Conservation (phyloP, 345 rosid genomes). For the Clausena lansium region DNA sequence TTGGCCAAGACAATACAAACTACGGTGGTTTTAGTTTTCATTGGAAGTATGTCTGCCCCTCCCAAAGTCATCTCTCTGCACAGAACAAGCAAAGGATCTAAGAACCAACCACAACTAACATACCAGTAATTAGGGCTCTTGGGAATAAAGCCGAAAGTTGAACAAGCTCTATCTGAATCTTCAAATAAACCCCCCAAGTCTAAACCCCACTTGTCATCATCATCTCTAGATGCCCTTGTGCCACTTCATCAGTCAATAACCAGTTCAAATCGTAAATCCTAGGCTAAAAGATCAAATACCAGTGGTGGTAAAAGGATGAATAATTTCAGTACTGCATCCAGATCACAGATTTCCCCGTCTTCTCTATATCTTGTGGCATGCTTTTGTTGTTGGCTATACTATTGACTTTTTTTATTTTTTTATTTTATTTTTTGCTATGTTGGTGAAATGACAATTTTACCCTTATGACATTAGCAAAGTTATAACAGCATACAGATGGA, state of each 20-base stretch:
- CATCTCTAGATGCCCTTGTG: conserved; percentile 64
- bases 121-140: conserved; percentile 69
- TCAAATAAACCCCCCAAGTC: conserved; percentile 64
- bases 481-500: too few relatives aligned
- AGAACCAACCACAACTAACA: conserved; percentile 54
- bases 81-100: conserved; percentile 41
- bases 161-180: conserved; percentile 42
- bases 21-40: conserved; percentile 44
- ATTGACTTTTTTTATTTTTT: too few relatives aligned
- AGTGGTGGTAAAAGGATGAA: conserved; percentile 49
- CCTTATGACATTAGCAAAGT: too few relatives aligned
- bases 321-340: conserved; percentile 55
- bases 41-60: conserved; percentile 59
- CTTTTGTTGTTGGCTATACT: too few relatives aligned
- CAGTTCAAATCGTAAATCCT: conserved; percentile 54
- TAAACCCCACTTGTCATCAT: conserved; percentile 30
- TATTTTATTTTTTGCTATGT: too few relatives aligned
- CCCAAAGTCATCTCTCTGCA: conserved; percentile 57
- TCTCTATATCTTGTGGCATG: conserved; percentile 72
- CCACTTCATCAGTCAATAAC: conserved; percentile 71
- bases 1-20: conserved; percentile 49
- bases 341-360: conserved; percentile 60
- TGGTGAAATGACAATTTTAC: too few relatives aligned
- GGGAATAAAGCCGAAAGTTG: conserved; percentile 66
- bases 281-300: conserved; percentile 42